Base-by-base conservation (phyloP, 441 rosid species). In the Mallotus repandus region DNA sequence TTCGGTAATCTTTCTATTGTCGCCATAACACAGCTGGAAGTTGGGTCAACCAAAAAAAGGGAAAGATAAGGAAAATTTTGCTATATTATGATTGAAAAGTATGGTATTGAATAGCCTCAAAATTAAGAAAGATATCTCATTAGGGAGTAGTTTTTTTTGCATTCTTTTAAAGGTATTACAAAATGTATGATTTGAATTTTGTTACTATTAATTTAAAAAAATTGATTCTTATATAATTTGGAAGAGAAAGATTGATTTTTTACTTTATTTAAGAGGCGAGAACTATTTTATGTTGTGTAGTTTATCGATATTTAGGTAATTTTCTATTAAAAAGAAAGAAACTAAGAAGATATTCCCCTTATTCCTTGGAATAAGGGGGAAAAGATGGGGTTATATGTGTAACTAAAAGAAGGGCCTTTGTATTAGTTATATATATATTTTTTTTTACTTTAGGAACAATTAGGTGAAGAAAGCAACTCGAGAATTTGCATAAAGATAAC, bases 381-480 rank as follows among this genome's bases (percentile, higher is more conserved):
- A 0, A 11, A 45, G 35, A 43, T 9, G 5, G n/a, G 15, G 16
- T 63, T 45, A 46, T 1, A 1, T 0, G 4, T 45, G 10, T 19
- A 63, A 68, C 35, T 9, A 56, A 54, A 32, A 70, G 70, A 71
- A 63, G 60, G 52, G 29, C 35, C 21, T 71, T 67, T 61, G 66
- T 57, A 32, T 55, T 75, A 0, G 70, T 80, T 11, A 48, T 7
- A 45, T 38, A n/a, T n/a, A n/a, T n/a, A n/a, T 64, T 67, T 9
- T 69, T 21, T 63, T 60, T 73, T 60, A 72, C 77, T 79, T 77
- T 80, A 60, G 41, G 60, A 67, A 15, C 25, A 70, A 73, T 79
- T 78, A 60, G 80, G 80, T 71, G 16, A 64, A 50, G 63, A 77
- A 79, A 77, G 78, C 50, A 13, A 57, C 78, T 18, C 15, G 5